Conservation (phyloP, 1,284 basidiomycete species). For the Ceraceosorus guamensis region DNA sequence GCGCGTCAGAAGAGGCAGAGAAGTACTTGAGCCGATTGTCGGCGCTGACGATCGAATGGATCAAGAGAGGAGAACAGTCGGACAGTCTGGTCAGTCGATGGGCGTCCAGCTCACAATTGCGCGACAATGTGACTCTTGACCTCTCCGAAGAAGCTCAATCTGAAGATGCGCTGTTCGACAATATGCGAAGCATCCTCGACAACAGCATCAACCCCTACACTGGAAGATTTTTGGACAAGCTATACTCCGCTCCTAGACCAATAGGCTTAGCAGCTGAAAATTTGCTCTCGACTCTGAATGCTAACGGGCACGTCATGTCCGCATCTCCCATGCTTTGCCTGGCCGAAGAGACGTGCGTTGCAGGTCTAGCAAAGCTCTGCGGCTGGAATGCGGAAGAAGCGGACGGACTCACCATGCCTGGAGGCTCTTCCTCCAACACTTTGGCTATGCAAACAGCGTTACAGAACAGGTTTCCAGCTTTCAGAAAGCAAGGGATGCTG, state of each 20-base stretch:
- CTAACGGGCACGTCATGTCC: constrained; percentile 51
- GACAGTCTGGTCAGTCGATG: neutral
- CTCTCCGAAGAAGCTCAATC: neutral
- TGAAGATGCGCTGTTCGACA: neutral
- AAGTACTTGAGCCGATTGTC: no score
- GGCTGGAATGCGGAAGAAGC: constrained; percentile 18
- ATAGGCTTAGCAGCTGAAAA: constrained; percentile 49
- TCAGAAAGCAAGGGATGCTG: constrained; percentile 42
- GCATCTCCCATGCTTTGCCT: constrained; percentile 50
- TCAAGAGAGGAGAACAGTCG: neutral
- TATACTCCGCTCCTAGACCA: constrained; percentile 50
- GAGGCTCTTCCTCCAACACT: constrained; percentile 50
- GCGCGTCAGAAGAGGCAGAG: no score
- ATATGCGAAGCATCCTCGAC: neutral
- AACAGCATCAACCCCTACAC: constrained; percentile 40
- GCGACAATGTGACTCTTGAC: neutral
- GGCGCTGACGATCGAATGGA: no score
- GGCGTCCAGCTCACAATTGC: neutral
- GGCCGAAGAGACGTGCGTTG: constrained; percentile 36
- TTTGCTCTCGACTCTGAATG: constrained; percentile 49
- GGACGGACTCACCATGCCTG: constrained; percentile 47
- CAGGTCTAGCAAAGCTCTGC: constrained; percentile 28
- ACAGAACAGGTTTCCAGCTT: constrained; percentile 45
- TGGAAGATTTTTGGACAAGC: constrained; percentile 43
- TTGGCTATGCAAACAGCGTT: constrained; percentile 50